Evolutionary conservation across 2,329 filamentous ascomycete species (phyloP).

Genomic region (Clonostachys chloroleuca): DNA sequence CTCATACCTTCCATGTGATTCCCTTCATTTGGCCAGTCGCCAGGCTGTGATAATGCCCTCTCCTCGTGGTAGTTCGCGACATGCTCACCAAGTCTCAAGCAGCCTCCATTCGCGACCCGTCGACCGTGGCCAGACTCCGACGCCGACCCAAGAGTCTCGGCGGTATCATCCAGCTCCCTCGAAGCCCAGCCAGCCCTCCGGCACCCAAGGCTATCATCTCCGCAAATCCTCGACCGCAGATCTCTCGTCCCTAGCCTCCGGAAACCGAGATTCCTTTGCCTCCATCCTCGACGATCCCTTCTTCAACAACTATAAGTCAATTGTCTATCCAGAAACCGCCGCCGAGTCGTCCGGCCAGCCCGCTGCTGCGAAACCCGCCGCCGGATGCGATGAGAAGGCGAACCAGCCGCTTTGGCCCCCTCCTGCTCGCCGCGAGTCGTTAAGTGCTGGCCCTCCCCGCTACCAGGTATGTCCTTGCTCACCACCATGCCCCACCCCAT

Average conservation of each 20-base stretch:
- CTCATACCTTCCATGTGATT: too few species aligned
- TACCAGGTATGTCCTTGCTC: conserved; percentile 26
- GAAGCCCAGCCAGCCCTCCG: too few species aligned
- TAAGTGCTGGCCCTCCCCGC: conserved; percentile 30
- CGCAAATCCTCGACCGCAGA: too few species aligned
- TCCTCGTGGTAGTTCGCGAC: too few species aligned
- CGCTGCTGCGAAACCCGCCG: not conserved
- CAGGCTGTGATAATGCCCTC: too few species aligned
- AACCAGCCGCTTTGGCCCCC: conserved; percentile 32
- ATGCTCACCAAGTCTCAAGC: too few species aligned
- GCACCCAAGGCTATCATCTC: too few species aligned
- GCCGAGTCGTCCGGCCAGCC: conserved; percentile 7
- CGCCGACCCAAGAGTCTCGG: too few species aligned
- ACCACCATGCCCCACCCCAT: conserved; percentile 3
- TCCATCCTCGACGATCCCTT: conserved; percentile 54
- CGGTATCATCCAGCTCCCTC: too few species aligned
- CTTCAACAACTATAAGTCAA: conserved; percentile 25
- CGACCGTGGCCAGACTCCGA: too few species aligned
- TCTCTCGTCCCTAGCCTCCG: not conserved
- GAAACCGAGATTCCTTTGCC: conserved; percentile 39
- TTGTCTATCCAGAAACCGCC: conserved; percentile 6
- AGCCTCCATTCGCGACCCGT: too few species aligned
- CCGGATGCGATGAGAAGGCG: conserved; percentile 12
- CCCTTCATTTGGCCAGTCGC: too few species aligned
- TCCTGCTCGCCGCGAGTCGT: conserved; percentile 39